Evolutionary conservation across 225 moss, liverwort and hornwort genomes (phyloP).

Genomic region (Polytrichum commune): DNA sequence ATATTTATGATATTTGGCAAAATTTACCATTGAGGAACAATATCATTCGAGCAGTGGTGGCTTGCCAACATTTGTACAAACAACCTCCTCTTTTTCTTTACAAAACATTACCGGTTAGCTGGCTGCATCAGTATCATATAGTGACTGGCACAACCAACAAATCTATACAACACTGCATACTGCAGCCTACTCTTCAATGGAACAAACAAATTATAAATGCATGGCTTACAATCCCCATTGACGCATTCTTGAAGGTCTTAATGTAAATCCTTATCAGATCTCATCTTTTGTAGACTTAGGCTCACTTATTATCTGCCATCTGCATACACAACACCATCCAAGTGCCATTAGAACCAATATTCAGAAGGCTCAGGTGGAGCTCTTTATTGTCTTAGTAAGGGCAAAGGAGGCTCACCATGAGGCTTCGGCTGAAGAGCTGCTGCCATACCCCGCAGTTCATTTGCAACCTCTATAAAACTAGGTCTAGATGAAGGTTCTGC

Average conservation of each 20-base stretch:
- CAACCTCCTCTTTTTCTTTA: constrained; percentile 27
- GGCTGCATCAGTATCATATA: constrained; percentile 20
- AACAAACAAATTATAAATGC: constrained; percentile 18
- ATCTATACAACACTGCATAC: constrained; percentile 32
- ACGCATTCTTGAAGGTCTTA: constrained; percentile 11
- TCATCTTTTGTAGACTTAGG: constrained; percentile 8
- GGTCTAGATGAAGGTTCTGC: constrained; percentile 77
- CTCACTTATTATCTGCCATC: constrained; percentile 13
- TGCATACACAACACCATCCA: constrained; percentile 22
- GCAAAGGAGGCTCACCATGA: constrained; percentile 37
- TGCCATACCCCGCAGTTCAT: constrained; percentile 86
- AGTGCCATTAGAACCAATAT: not conserved
- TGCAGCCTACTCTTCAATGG: constrained; percentile 19
- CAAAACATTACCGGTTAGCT: constrained; percentile 35
- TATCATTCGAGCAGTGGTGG: constrained; percentile 17
- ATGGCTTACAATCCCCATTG: constrained; percentile 23
- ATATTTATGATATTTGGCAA: constrained; percentile 15
- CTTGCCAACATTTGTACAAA: constrained; percentile 32
- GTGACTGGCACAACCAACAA: constrained; percentile 23
- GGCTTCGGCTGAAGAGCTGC: constrained; percentile 72
- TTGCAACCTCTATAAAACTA: constrained; percentile 78
- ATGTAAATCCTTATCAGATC: constrained; percentile 19
- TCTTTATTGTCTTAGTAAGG: not conserved
- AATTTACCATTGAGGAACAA: constrained; percentile 16
- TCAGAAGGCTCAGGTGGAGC: not conserved